Evolutionary conservation across 176 grass and related monocot genomes (phyloP).

Genomic region (Phragmites australis): DNA sequence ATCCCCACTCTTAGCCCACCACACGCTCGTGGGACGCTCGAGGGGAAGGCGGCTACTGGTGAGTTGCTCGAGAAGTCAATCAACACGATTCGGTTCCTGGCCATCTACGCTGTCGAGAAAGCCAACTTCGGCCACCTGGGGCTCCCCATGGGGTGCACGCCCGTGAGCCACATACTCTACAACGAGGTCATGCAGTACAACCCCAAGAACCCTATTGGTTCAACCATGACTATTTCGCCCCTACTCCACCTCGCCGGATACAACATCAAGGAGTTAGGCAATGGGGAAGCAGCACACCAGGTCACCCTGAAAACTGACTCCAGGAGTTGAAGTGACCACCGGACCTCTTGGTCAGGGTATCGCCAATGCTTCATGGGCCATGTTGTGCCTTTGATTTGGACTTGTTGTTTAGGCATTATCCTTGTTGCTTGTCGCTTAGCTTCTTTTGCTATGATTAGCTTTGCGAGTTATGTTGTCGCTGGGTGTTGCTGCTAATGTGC

Average conservation of each 20-base stretch:
- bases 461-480: too few species aligned
- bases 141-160: slow-evolving; percentile 93
- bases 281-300: slow-evolving; percentile 96
- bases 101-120: slow-evolving; percentile 97
- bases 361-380: too few species aligned
- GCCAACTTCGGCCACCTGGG: slow-evolving; percentile 87
- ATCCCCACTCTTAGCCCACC: slow-evolving; percentile 37
- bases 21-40: slow-evolving; percentile 36
- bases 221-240: slow-evolving; percentile 90
- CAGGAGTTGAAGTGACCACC: slow-evolving; percentile 94
- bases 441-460: too few species aligned
- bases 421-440: too few species aligned
- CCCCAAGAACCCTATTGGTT: slow-evolving; percentile 99
- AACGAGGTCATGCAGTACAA: slow-evolving; percentile 98
- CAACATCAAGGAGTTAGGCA: slow-evolving; percentile 95
- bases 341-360: slow-evolving; percentile 98
- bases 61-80: slow-evolving; percentile 83
- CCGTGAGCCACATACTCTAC: slow-evolving; percentile 85
- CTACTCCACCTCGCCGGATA: slow-evolving; percentile 99
- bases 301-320: slow-evolving; percentile 97
- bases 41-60: slow-evolving; percentile 43
- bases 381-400: too few species aligned
- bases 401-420: too few species aligned
- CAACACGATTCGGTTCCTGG: slow-evolving; percentile 94
- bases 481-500: too few species aligned